phyloP scores from a whole-genome alignment of 1,284 basidiomycete species.

The Caloboletus firmus region DNA sequence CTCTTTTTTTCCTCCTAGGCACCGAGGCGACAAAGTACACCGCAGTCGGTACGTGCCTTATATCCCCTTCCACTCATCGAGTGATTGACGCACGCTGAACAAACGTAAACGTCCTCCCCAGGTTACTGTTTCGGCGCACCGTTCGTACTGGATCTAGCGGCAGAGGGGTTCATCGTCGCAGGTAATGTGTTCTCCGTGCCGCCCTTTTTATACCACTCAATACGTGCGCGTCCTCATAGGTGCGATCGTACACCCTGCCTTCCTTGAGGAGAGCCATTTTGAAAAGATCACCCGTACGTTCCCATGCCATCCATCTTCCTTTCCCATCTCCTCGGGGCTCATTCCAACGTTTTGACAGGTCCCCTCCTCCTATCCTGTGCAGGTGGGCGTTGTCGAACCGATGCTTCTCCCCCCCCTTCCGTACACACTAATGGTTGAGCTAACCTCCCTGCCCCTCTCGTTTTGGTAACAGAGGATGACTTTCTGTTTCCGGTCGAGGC shows the following conservation, averaged over 20 bases:
- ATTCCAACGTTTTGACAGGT: slow-evolving; percentile 31
- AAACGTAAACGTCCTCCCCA: slow-evolving; percentile 16
- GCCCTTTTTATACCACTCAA: neutral
- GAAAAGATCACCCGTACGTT: slow-evolving; percentile 45
- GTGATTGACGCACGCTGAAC: neutral
- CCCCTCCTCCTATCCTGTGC: slow-evolving; percentile 53
- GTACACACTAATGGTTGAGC: neutral
- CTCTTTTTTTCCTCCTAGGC: slow-evolving; percentile 1
- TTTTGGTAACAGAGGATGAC: slow-evolving; percentile 33
- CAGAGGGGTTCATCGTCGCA: slow-evolving; percentile 45
- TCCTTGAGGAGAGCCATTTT: slow-evolving; percentile 53
- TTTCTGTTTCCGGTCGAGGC: slow-evolving; percentile 20
- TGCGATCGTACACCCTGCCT: slow-evolving; percentile 57
- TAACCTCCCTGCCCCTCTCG: slow-evolving; percentile 28
- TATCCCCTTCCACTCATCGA: neutral
- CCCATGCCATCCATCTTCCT: too few species aligned
- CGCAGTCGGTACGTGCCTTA: slow-evolving; percentile 36
- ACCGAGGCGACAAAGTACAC: slow-evolving; percentile 32
- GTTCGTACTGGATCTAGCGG: slow-evolving; percentile 46
- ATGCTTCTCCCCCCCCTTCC: too few species aligned
- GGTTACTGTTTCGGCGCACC: slow-evolving; percentile 61
- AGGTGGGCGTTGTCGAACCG: slow-evolving; percentile 32
- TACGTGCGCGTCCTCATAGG: slow-evolving; percentile 31
- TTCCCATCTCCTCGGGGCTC: neutral
- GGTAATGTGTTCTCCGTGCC: slow-evolving; percentile 30